phyloP scores from a whole-genome alignment of 768 basidiomycete genomes.

The Coprinellus aureogranulatus region DNA sequence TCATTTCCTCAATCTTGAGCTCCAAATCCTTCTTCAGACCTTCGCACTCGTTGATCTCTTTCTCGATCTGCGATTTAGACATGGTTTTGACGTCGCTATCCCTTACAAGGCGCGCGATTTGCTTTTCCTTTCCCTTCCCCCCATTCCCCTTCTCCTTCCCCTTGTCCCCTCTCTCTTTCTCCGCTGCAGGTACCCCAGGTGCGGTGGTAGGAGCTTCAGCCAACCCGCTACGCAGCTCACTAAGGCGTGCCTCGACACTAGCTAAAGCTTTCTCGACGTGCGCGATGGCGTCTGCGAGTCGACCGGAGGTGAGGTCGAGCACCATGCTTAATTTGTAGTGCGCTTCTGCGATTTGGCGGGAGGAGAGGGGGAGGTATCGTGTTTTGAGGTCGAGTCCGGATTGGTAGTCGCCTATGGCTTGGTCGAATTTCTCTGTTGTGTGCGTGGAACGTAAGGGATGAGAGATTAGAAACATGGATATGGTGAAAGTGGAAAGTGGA shows the following conservation, averaged over 20 bases:
- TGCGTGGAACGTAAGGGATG: neutral
- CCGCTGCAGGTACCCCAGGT: slow-evolving; percentile 18
- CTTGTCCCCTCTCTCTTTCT: slow-evolving; percentile 34
- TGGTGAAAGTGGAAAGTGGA: too few relatives aligned
- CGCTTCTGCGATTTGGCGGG: slow-evolving; percentile 88
- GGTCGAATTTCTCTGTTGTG: slow-evolving; percentile 90
- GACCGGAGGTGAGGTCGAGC: slow-evolving; percentile 84
- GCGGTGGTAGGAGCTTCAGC: slow-evolving; percentile 35
- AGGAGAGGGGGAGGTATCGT: slow-evolving; percentile 76
- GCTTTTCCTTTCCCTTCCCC: slow-evolving; percentile 75
- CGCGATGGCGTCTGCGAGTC: slow-evolving; percentile 74
- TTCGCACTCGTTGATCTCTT: slow-evolving; percentile 75
- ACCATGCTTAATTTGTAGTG: slow-evolving; percentile 95
- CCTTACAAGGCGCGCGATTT: slow-evolving; percentile 39
- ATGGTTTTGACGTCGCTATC: slow-evolving; percentile 63
- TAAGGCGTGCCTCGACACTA: slow-evolving; percentile 71
- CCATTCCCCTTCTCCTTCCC: too few relatives aligned
- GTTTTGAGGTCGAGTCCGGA: slow-evolving; percentile 72
- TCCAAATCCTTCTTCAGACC: slow-evolving; percentile 79
- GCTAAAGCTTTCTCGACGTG: slow-evolving; percentile 80
- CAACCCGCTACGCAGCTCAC: slow-evolving; percentile 51
- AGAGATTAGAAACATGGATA: slow-evolving; percentile 1
- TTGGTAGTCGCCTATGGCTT: slow-evolving; percentile 86
- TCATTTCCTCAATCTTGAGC: slow-evolving; percentile 90
- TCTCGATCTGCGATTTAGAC: slow-evolving; percentile 70